Evolutionary conservation across 345 rosid species (phyloP).

Genomic region (Salix suchowensis): DNA sequence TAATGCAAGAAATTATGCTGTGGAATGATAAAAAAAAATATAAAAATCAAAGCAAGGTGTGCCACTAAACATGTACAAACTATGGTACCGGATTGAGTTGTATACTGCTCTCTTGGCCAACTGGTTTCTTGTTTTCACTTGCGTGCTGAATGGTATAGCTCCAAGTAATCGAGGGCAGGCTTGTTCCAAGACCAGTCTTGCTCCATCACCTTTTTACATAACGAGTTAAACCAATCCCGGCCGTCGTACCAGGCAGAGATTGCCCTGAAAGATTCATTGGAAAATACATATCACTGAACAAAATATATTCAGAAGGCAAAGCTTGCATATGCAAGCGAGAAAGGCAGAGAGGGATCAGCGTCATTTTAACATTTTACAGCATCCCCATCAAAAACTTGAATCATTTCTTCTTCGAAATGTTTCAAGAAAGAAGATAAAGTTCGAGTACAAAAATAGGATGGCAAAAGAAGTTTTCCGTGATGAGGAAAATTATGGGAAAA

Average conservation of each 20-base stretch:
- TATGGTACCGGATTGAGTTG: conserved; percentile 6
- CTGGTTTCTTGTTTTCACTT: conserved; percentile 33
- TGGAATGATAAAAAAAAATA: not conserved
- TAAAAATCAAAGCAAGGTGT: not conserved
- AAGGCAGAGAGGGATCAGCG: not conserved
- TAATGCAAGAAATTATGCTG: conserved; percentile 3
- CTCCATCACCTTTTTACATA: conserved; percentile 85
- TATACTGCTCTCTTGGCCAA: not conserved
- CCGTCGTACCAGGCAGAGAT: conserved; percentile 68
- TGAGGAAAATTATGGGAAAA: not conserved
- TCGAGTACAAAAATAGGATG: not conserved
- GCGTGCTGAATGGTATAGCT: conserved; percentile 82
- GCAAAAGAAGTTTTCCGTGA: not conserved
- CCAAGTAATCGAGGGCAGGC: conserved; percentile 93
- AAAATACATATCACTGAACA: not conserved
- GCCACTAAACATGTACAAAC: conserved; percentile 32
- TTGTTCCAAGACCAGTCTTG: conserved; percentile 99
- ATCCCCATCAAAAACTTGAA: not conserved
- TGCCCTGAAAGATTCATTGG: conserved; percentile 49
- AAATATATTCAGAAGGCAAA: not conserved
- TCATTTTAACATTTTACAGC: not conserved
- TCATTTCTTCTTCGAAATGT: not conserved
- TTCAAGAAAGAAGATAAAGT: not conserved
- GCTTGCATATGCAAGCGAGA: not conserved
- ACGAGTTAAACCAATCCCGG: conserved; percentile 67